Evolutionary conservation across 2,329 filamentous ascomycete species (phyloP).

Genomic region (Fusarium globosum): DNA sequence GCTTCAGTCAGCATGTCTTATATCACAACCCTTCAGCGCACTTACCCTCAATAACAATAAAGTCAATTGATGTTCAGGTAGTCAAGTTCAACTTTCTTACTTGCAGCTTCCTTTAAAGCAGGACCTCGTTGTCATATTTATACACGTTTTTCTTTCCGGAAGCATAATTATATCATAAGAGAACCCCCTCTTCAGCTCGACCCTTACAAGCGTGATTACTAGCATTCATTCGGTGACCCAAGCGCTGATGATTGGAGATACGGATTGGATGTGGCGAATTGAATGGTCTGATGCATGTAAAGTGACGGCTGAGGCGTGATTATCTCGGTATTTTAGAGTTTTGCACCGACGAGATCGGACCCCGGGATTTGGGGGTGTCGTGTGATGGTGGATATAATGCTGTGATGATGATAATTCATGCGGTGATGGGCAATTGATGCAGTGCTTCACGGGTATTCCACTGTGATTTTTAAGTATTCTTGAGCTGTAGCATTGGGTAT

Average conservation of each 20-base stretch:
- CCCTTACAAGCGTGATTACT: not conserved
- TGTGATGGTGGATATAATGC: constrained; percentile 4
- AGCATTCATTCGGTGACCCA: not conserved
- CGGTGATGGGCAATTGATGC: not conserved
- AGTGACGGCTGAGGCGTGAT: constrained; percentile 18
- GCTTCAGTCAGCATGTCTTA: constrained; percentile 1
- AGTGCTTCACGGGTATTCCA: not conserved
- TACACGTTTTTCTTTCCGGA: not conserved
- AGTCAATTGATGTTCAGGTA: not conserved
- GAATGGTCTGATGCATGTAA: constrained; percentile 7
- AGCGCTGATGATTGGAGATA: not conserved
- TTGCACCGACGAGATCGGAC: constrained; percentile 9
- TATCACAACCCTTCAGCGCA: not conserved
- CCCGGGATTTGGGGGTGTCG: constrained; percentile 3
- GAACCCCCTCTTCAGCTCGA: constrained; percentile 15
- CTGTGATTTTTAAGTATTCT: not conserved
- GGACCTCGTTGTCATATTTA: constrained; percentile 3
- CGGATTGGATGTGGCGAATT: constrained; percentile 22
- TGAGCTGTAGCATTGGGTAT: not conserved
- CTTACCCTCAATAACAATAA: constrained; percentile 1
- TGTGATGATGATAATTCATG: not conserved
- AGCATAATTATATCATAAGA: constrained; percentile 2
- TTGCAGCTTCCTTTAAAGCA: not conserved
- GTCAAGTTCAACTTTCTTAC: not conserved
- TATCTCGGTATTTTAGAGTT: constrained; percentile 20